Percentiles rank a stretch among this genome's conserved stretches.
These are phyloP conservation scores for Capsella rubella DNA, from an alignment of 441 rosid species.

Conservation along the genomic window DNA sequence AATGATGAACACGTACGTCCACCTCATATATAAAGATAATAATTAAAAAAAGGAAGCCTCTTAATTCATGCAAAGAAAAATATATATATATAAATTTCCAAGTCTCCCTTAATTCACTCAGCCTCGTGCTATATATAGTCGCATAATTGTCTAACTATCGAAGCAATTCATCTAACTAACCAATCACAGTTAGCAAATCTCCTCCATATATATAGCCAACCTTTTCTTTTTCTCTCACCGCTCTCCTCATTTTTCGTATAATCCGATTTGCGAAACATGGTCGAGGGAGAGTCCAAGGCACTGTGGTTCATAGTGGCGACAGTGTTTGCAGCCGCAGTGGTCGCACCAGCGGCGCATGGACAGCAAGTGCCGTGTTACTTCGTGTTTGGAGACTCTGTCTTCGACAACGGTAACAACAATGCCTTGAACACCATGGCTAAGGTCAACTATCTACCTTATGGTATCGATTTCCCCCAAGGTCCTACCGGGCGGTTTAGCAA, in stretches of 20 bases:
- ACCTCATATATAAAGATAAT: slow-evolving; percentile 23
- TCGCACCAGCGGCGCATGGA: slow-evolving; percentile 16
- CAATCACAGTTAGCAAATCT: slow-evolving; percentile 1
- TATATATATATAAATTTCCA: slow-evolving; percentile 17
- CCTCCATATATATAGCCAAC: not conserved
- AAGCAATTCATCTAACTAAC: slow-evolving; percentile 15
- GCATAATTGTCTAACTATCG: not conserved
- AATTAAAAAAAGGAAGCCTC: not conserved
- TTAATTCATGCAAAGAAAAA: slow-evolving; percentile 34
- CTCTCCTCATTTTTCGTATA: slow-evolving; percentile 9
- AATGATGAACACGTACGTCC: slow-evolving; percentile 19
- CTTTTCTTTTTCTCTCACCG: slow-evolving; percentile 8
- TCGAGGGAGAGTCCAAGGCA: slow-evolving; percentile 31
- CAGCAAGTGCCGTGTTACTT: slow-evolving; percentile 52
- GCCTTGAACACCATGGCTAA: slow-evolving; percentile 44
- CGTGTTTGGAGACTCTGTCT: slow-evolving; percentile 56
- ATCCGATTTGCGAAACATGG: slow-evolving; percentile 22
- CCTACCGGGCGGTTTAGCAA: slow-evolving; percentile 60
- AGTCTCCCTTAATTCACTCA: slow-evolving; percentile 33
- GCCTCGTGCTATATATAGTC: slow-evolving; percentile 32
- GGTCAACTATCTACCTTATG: slow-evolving; percentile 56
- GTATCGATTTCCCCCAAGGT: slow-evolving; percentile 52
- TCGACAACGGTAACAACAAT: slow-evolving; percentile 61
- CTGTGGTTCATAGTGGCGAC: slow-evolving; percentile 33
- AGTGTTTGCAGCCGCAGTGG: not conserved